Evolutionary conservation across 2,329 filamentous ascomycete genomes (phyloP).

Genomic region (Fusarium sublunatum): DNA sequence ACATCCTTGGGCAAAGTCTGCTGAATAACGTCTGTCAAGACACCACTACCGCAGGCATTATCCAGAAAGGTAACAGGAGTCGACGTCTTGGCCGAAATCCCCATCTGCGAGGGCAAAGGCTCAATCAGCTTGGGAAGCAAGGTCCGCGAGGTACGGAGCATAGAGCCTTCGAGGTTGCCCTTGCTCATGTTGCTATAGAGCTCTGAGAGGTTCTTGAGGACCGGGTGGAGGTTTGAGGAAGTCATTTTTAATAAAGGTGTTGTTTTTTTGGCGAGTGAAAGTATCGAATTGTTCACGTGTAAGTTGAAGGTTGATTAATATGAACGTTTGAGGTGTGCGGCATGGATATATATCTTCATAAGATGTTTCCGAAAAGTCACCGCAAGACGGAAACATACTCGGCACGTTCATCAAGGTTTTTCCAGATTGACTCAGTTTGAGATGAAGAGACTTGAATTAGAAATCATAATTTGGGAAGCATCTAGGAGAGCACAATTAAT

Average conservation of each 20-base stretch:
- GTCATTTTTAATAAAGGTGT: conserved; percentile 16
- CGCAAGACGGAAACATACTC: conserved; percentile 26
- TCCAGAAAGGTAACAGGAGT: conserved; percentile 60
- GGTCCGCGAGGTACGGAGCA: conserved; percentile 34
- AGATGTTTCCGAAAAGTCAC: conserved; percentile 40
- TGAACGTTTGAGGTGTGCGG: background rate
- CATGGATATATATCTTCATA: conserved; percentile 7
- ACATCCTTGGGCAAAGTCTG: conserved; percentile 52
- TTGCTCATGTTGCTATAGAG: conserved; percentile 34
- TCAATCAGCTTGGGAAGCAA: conserved; percentile 34
- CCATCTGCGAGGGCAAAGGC: conserved; percentile 45
- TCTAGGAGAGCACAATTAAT: background rate
- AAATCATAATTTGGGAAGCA: no score
- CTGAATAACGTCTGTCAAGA: conserved; percentile 60
- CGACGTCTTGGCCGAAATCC: conserved; percentile 17
- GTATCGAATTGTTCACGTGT: conserved; percentile 1
- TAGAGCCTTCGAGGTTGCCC: conserved; percentile 25
- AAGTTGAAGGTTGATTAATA: background rate
- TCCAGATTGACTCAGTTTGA: no score
- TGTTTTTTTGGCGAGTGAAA: background rate
- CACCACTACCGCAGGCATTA: conserved; percentile 64
- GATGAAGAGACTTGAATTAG: background rate
- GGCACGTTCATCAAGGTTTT: conserved; percentile 12
- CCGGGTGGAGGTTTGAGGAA: conserved; percentile 3
- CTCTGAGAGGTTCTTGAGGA: conserved; percentile 24